Evolutionary conservation across 2,329 filamentous ascomycete species (phyloP).

Genomic region (Cercospora sesami): DNA sequence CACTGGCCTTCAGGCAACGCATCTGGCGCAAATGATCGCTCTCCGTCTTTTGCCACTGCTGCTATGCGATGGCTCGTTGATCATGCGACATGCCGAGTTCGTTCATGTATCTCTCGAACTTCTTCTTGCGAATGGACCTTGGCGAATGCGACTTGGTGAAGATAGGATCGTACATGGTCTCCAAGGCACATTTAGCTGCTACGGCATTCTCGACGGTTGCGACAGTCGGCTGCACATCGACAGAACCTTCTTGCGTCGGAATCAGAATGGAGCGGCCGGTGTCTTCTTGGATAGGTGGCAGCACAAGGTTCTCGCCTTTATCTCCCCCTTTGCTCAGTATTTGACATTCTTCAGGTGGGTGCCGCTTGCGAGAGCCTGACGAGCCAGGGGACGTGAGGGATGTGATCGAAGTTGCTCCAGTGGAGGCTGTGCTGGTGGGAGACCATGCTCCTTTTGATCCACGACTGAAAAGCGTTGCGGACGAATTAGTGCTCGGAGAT

Average conservation of each 20-base stretch:
- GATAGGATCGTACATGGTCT: slow-evolving; percentile 77
- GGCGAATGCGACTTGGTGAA: slow-evolving; percentile 56
- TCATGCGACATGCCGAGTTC: slow-evolving; percentile 58
- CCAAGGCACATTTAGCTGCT: slow-evolving; percentile 81
- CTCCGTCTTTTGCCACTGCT: slow-evolving; percentile 66
- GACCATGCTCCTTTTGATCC: slow-evolving; percentile 30
- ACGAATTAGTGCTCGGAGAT: slow-evolving; percentile 25
- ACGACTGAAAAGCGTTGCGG: slow-evolving; percentile 18
- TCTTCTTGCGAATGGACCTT: slow-evolving; percentile 61
- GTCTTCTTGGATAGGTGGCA: slow-evolving; percentile 40
- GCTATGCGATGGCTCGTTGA: slow-evolving; percentile 54
- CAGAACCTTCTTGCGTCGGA: slow-evolving; percentile 35
- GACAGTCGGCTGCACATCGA: slow-evolving; percentile 42
- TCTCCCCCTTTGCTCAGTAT: slow-evolving; percentile 27
- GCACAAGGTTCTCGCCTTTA: slow-evolving; percentile 29
- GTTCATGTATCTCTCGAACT: slow-evolving; percentile 65
- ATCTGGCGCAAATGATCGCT: slow-evolving; percentile 72
- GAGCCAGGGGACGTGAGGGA: slow-evolving; percentile 30
- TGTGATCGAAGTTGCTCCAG: slow-evolving; percentile 37
- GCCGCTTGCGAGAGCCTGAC: slow-evolving; percentile 31
- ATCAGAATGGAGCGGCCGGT: slow-evolving; percentile 32
- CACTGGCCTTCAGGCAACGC: slow-evolving; percentile 67
- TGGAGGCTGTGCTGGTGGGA: slow-evolving; percentile 37
- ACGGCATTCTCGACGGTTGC: slow-evolving; percentile 74
- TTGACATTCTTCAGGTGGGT: slow-evolving; percentile 33